Percentiles rank a stretch among this genome's conserved stretches.
phyloP scores from a whole-genome alignment of 768 basidiomycete genomes.

The Daedalea quercina region DNA sequence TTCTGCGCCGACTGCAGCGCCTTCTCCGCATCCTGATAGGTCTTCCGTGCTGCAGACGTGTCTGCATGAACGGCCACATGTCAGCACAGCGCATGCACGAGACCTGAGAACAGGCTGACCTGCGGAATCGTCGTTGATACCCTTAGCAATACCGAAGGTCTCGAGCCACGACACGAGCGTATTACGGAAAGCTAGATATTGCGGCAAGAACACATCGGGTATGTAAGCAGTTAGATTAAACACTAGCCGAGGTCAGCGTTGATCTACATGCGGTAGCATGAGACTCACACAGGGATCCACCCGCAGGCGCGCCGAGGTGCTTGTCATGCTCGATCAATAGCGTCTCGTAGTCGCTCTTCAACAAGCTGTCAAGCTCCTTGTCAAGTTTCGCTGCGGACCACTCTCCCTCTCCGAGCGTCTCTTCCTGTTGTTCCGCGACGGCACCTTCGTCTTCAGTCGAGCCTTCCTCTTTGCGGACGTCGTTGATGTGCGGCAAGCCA shows the following conservation, averaged over 20 bases:
- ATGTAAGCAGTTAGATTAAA: slow-evolving; percentile 78
- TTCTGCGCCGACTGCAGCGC: slow-evolving; percentile 44
- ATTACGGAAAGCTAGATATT: slow-evolving; percentile 64
- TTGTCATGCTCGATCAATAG: slow-evolving; percentile 76
- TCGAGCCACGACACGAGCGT: slow-evolving; percentile 55
- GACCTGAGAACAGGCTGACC: neutral
- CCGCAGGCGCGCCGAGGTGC: slow-evolving; percentile 41
- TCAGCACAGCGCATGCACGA: neutral
- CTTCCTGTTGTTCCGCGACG: slow-evolving; percentile 28
- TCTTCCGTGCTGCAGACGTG: slow-evolving; percentile 55
- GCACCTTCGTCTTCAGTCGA: slow-evolving; percentile 25
- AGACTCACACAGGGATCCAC: slow-evolving; percentile 42
- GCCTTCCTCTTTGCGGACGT: slow-evolving; percentile 41
- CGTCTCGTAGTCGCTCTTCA: slow-evolving; percentile 64
- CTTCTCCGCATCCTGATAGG: slow-evolving; percentile 55
- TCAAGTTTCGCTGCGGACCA: slow-evolving; percentile 59
- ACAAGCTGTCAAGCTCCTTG: slow-evolving; percentile 45
- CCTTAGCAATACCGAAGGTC: slow-evolving; percentile 48
- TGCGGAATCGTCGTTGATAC: neutral
- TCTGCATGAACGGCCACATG: slow-evolving; percentile 32
- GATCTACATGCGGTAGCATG: neutral
- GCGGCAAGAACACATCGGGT: slow-evolving; percentile 71
- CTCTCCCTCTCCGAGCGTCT: slow-evolving; percentile 48
- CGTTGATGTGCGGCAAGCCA: slow-evolving; percentile 64
- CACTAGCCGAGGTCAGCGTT: slow-evolving; percentile 40